Percentiles rank a stretch among this genome's conserved stretches.
Evolutionary conservation across 768 basidiomycete species (phyloP).

Genomic region (Panellus pusillus): DNA sequence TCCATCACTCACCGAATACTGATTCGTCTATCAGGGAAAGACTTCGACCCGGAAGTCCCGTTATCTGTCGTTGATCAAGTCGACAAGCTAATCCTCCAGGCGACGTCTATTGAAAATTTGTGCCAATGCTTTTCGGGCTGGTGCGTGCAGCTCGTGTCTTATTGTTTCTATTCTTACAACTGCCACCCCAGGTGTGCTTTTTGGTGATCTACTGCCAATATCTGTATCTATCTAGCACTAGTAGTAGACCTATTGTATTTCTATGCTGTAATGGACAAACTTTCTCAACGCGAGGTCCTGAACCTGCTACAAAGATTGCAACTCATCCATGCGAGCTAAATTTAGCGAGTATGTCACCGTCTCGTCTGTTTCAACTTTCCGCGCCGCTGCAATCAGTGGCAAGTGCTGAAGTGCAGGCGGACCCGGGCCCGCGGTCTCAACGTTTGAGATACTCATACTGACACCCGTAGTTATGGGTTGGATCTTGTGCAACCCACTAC

Average conservation of each 20-base stretch:
- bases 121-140: constrained; percentile 97
- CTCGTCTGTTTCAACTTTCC: too few species aligned
- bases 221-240: constrained; percentile 4
- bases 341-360: too few species aligned
- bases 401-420: too few species aligned
- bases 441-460: too few species aligned
- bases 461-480: too few species aligned
- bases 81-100: constrained; percentile 89
- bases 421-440: too few species aligned
- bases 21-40: constrained; percentile 53
- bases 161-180: neutral
- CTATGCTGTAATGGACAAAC: constrained; percentile 8
- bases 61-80: constrained; percentile 84
- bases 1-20: neutral
- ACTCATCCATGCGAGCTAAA: too few species aligned
- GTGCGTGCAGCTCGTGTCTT: constrained; percentile 39
- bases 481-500: too few species aligned
- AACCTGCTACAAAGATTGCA: too few species aligned
- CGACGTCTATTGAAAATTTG: constrained; percentile 91
- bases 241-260: constrained; percentile 16
- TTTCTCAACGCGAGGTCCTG: too few species aligned
- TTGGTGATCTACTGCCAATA: constrained; percentile 48
- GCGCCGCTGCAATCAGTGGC: too few species aligned
- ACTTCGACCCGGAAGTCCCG: constrained; percentile 84
- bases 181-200: constrained; percentile 60